A percentile compares a stretch with the other conserved stretches of the same genome.
These are phyloP conservation scores for Syzygium jambos DNA, from an alignment of 345 rosid genomes.

Conservation along the genomic window DNA sequence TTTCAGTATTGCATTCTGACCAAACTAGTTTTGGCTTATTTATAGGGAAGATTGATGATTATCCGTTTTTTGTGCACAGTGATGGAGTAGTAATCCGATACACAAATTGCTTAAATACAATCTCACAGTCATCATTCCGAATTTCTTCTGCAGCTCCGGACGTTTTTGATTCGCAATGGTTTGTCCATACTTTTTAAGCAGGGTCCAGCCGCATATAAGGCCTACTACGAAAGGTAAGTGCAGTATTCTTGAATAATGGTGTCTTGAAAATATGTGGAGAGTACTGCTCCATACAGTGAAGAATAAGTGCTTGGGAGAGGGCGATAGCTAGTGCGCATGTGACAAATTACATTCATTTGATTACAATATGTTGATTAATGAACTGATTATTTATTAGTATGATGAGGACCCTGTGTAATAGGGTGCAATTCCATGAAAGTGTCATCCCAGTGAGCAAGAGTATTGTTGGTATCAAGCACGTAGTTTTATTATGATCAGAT, in stretches of 20 bases:
- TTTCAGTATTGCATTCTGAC: neutral
- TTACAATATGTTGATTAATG: neutral
- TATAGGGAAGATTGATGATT: neutral
- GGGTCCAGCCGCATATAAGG: constrained; percentile 80
- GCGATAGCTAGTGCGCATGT: neutral
- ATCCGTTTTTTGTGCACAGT: neutral
- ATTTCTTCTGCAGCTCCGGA: constrained; percentile 52
- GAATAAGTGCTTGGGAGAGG: neutral
- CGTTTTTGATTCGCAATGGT: constrained; percentile 95
- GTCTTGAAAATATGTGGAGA: neutral
- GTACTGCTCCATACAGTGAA: neutral
- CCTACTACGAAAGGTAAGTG: constrained; percentile 60
- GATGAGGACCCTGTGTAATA: neutral
- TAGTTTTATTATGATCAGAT: neutral
- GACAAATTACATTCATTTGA: neutral
- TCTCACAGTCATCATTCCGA: neutral
- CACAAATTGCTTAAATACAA: neutral
- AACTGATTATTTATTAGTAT: neutral
- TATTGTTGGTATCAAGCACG: neutral
- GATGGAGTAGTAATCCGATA: neutral
- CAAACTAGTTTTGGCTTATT: neutral
- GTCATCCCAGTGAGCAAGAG: neutral
- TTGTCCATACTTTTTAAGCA: constrained; percentile 74
- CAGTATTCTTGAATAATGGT: neutral
- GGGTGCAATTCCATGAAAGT: neutral